A percentile compares a stretch with the other conserved stretches of the same genome.
Evolutionary conservation across 177 flowering plant species (phyloP).

Genomic region (Vitis hybrid): DNA sequence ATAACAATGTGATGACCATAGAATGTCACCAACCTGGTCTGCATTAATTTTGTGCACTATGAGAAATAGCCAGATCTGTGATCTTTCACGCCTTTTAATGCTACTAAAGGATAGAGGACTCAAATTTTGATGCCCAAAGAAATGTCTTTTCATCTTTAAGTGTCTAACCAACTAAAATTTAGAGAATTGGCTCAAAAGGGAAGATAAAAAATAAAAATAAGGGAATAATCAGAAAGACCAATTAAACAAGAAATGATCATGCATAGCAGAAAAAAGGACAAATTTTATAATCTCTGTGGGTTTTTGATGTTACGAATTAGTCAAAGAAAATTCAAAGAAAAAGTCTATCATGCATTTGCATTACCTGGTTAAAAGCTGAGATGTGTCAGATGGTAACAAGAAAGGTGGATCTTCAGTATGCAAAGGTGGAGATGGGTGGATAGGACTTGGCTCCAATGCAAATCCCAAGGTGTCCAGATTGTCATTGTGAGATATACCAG

Average conservation of each 20-base stretch:
- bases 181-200: not conserved
- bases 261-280: too few species aligned
- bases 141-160: not conserved
- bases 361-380: conserved; percentile 39
- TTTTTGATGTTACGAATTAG: too few species aligned
- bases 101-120: not conserved
- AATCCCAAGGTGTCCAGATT: conserved; percentile 63
- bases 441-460: conserved; percentile 57
- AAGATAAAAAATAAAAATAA: not conserved
- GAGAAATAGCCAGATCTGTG: not conserved
- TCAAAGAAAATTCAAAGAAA: too few species aligned
- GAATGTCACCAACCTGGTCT: not conserved
- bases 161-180: too few species aligned
- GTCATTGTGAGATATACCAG: conserved; percentile 59
- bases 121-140: not conserved
- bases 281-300: too few species aligned
- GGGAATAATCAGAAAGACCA: too few species aligned
- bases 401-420: conserved; percentile 32
- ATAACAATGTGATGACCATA: too few species aligned
- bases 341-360: not conserved
- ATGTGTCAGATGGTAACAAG: conserved; percentile 25
- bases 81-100: not conserved
- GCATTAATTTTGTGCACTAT: not conserved
- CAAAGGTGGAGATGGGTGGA: conserved; percentile 28
- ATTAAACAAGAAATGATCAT: too few species aligned